Percentiles rank a stretch among this genome's conserved stretches.
These are phyloP conservation scores for Prinsepia uniflora DNA, from an alignment of 306 rosid genomes.

Conservation along the genomic window DNA sequence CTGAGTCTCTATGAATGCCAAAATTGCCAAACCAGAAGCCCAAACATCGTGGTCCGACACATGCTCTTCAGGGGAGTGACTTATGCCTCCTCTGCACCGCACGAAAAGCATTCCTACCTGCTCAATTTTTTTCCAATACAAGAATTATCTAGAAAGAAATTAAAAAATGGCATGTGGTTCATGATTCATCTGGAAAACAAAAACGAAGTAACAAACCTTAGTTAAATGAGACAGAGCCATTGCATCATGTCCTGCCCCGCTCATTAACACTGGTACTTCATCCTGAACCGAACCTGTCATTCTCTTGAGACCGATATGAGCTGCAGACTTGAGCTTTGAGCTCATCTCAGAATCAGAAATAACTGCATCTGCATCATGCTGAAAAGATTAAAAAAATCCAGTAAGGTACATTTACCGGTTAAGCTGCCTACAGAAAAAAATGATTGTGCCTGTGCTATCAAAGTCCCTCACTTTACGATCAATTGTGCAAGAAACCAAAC, in stretches of 20 bases:
- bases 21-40: conserved; percentile 73
- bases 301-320: conserved; percentile 57
- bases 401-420: not conserved
- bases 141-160: conserved; percentile 15
- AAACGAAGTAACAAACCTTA: conserved; percentile 48
- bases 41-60: conserved; percentile 78
- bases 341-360: conserved; percentile 70
- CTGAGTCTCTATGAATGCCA: conserved; percentile 60
- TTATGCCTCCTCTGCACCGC: conserved; percentile 85
- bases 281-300: conserved; percentile 71
- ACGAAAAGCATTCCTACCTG: conserved; percentile 94
- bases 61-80: conserved; percentile 89
- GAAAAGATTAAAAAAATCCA: conserved; percentile 13
- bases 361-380: conserved; percentile 95
- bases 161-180: not conserved
- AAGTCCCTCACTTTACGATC: conserved; percentile 65
- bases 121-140: conserved; percentile 16
- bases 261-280: conserved; percentile 72
- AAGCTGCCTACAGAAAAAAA: conserved; percentile 3
- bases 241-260: conserved; percentile 97
- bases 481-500: conserved; percentile 75
- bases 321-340: conserved; percentile 66
- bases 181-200: not conserved
- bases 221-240: conserved; percentile 93
- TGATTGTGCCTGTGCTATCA: conserved; percentile 6